Evolutionary conservation across 2,329 filamentous ascomycete genomes (phyloP).

Genomic region (Alternaria tenuissima): DNA sequence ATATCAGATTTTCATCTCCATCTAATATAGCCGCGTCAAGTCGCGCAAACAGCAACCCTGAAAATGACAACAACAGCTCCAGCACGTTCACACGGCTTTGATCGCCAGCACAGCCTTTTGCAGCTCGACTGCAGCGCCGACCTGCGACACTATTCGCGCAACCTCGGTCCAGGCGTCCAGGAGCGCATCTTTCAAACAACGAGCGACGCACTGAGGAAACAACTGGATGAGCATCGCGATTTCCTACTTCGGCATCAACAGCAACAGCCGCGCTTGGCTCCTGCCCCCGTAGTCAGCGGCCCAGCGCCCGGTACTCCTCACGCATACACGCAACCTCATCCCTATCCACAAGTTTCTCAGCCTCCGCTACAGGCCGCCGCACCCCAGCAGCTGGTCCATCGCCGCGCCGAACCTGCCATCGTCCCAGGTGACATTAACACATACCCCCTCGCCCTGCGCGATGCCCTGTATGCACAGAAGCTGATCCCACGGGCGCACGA

Average conservation of each 20-base stretch:
- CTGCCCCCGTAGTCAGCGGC: slow-evolving; percentile 12
- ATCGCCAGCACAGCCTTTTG: slow-evolving; percentile 28
- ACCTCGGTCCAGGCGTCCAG: slow-evolving; percentile 34
- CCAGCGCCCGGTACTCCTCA: slow-evolving; percentile 4
- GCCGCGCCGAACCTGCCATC: slow-evolving; percentile 4
- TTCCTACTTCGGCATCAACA: slow-evolving; percentile 25
- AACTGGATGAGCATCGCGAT: slow-evolving; percentile 32
- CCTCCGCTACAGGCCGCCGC: slow-evolving; percentile 19
- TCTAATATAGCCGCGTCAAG: slow-evolving; percentile 4
- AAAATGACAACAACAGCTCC: slow-evolving; percentile 17
- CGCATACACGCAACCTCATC: slow-evolving; percentile 1
- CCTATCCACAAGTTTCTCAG: slow-evolving; percentile 11
- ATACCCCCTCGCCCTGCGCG: slow-evolving; percentile 21
- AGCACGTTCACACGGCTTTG: slow-evolving; percentile 13
- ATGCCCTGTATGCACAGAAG: slow-evolving; percentile 17
- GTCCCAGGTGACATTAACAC: slow-evolving; percentile 17
- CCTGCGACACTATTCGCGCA: slow-evolving; percentile 29
- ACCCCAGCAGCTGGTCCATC: slow-evolving; percentile 8
- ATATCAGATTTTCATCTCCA: slow-evolving; percentile 11
- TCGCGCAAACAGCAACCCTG: neutral
- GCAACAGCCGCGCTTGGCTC: slow-evolving; percentile 19
- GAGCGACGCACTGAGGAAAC: slow-evolving; percentile 29
- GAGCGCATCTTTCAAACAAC: slow-evolving; percentile 29
- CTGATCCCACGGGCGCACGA: slow-evolving; percentile 1
- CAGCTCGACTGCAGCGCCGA: slow-evolving; percentile 35